These are phyloP conservation scores for Fraxinus pennsylvanica DNA, from an alignment of 257 asterid species.

Conservation along the genomic window DNA sequence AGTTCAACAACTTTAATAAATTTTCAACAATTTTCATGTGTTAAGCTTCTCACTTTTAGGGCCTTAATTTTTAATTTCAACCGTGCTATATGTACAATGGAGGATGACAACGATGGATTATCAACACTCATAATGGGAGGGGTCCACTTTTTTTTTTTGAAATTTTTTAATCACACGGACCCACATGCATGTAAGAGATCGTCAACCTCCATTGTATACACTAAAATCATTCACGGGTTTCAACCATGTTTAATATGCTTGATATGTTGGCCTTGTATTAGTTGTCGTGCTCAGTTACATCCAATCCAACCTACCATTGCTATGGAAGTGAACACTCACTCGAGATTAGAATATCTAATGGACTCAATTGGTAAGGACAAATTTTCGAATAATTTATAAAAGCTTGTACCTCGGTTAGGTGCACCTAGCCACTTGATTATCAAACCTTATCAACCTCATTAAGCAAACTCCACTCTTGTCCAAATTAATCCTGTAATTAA, in stretches of 20 bases:
- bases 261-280: not conserved
- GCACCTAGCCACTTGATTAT: conserved; percentile 35
- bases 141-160: too few species aligned
- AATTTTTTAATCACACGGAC: too few species aligned
- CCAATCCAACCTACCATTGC: not conserved
- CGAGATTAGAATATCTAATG: conserved; percentile 28
- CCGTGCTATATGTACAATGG: too few species aligned
- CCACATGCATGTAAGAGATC: too few species aligned
- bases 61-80: too few species aligned
- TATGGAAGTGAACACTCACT: conserved; percentile 43
- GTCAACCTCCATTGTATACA: too few species aligned
- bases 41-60: too few species aligned
- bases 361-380: conserved; percentile 29
- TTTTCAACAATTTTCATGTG: too few species aligned
- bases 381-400: conserved; percentile 26
- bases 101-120: too few species aligned
- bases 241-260: not conserved
- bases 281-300: not conserved
- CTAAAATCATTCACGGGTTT: not conserved
- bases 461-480: conserved; percentile 21
- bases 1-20: too few species aligned
- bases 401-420: conserved; percentile 28
- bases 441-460: conserved; percentile 27
- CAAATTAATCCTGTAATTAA: conserved; percentile 15
- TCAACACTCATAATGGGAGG: too few species aligned